Evolutionary conservation across 495 filamentous ascomycete species (phyloP).

Genomic region (Evansstolkia leycettana): DNA sequence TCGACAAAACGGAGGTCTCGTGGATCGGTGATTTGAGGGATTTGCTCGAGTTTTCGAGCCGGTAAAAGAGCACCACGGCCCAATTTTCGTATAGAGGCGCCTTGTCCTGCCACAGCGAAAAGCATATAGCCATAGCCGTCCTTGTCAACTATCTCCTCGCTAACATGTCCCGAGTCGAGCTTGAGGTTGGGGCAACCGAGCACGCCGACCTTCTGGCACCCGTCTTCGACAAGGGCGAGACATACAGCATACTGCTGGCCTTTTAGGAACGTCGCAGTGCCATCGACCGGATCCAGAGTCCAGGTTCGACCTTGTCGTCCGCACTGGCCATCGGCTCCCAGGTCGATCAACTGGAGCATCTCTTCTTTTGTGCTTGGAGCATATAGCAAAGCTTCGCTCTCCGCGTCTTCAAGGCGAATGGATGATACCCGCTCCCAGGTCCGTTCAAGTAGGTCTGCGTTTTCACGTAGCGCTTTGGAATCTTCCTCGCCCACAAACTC

Average conservation of each 20-base stretch:
- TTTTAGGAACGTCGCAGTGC: conserved; percentile 52
- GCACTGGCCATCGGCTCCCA: conserved; percentile 36
- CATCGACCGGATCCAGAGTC: conserved; percentile 65
- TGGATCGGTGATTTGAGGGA: conserved; percentile 17
- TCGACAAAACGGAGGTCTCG: conserved; percentile 37
- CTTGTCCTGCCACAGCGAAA: conserved; percentile 43
- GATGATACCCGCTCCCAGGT: conserved; percentile 38
- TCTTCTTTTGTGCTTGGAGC: conserved; percentile 35
- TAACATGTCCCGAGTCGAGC: conserved; percentile 18
- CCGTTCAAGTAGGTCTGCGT: conserved; percentile 35
- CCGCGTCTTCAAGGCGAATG: conserved; percentile 23
- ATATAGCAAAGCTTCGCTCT: conserved; percentile 26
- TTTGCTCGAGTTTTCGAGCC: conserved; percentile 21
- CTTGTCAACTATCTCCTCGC: conserved; percentile 37
- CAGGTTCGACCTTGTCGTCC: conserved; percentile 34
- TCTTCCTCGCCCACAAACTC: conserved; percentile 52
- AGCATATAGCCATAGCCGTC: conserved; percentile 42
- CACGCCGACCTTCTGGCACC: conserved; percentile 35
- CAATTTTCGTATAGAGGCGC: conserved; percentile 40
- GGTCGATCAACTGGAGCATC: conserved; percentile 51
- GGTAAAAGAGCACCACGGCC: conserved; percentile 18
- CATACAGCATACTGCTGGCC: conserved; percentile 55
- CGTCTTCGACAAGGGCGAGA: conserved; percentile 40
- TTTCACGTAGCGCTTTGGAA: conserved; percentile 36
- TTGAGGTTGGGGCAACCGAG: conserved; percentile 45